Evolutionary conservation across 1,139 yeast genomes (phyloP), one percentile per base, ranked within the genome.

Genomic region (Arxiozyma telluris): DNA sequence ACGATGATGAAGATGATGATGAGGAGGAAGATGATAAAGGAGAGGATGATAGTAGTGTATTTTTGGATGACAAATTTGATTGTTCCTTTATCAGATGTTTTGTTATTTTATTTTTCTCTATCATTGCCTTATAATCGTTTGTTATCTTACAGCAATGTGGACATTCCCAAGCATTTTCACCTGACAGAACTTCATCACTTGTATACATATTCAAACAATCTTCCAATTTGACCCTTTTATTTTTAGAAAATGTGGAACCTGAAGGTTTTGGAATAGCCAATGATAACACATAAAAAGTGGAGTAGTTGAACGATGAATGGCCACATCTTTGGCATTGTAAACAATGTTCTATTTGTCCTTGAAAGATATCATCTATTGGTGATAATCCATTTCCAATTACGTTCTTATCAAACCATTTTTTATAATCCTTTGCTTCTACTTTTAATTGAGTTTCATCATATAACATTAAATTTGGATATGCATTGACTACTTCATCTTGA

Each of bases 111-210:
- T 22, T 52, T 23, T 43, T 55, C 44, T 41, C 47, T 17, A 45
- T 45, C 18, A 39, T 42, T n/a, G 22, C 41, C 11, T 44, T 43
- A 49, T 52, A 52, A 27, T 51, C 50, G 27, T 55, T 53, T 7
- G 60, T 55, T 8, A 58, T 66, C 48, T 74, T 72, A 47, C 77
- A 74, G 71, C 94, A 86, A 53, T 77, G 76, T 1, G 93, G 88
- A 70, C 94, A 86, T 57, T 80, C 76, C 94, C 94, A 86, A 9
- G 87, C 85, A 67, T 86, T 84, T 38, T 84, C 90, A 20, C 87
- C 89, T 12, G 80, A 77, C 52, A 86, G 69, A 0, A 82, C 68
- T 66, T 86, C 94, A 56, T 85, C 87, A 57, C 79, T 79, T 0
- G 86, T 83, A 65, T 82, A 85, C 65, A 83, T 77, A 48, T 78